phyloP scores from a whole-genome alignment of 1,139 yeast species.

The Saccharomyces hybrid region DNA sequence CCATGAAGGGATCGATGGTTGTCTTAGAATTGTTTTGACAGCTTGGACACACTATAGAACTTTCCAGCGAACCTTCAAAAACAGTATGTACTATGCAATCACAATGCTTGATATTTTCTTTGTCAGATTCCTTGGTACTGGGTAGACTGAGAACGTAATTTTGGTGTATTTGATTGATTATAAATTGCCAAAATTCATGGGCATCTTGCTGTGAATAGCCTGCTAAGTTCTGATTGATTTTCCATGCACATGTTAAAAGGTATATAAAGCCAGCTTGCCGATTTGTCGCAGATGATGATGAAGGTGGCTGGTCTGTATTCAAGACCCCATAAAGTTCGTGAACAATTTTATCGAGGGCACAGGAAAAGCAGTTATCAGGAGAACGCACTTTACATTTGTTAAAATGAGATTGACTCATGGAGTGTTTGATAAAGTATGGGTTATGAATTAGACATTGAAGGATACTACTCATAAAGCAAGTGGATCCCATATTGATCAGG shows the following conservation, averaged over 20 bases:
- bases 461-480: slow-evolving; percentile 91
- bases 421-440: slow-evolving; percentile 72
- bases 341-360: slow-evolving; percentile 75
- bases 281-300: slow-evolving; percentile 39
- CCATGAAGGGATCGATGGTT: slow-evolving; percentile 86
- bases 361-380: slow-evolving; percentile 53
- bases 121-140: slow-evolving; percentile 17
- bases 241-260: slow-evolving; percentile 75
- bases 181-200: slow-evolving; percentile 91
- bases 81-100: slow-evolving; percentile 75
- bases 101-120: slow-evolving; percentile 36
- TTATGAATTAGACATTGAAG: slow-evolving; percentile 82
- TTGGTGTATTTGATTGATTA: slow-evolving; percentile 74
- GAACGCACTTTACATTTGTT: slow-evolving; percentile 22
- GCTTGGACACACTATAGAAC: slow-evolving; percentile 63
- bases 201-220: slow-evolving; percentile 98
- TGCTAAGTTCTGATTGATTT: slow-evolving; percentile 71
- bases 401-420: slow-evolving; percentile 39
- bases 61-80: slow-evolving; percentile 66
- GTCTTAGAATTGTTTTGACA: slow-evolving; percentile 54
- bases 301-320: slow-evolving; percentile 1
- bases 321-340: slow-evolving; percentile 39
- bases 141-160: slow-evolving; percentile 27
- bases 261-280: slow-evolving; percentile 24
- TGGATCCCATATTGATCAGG: slow-evolving; percentile 87